A percentile compares a stretch with the other conserved stretches of the same genome.
Conservation (phyloP, 257 asterid genomes). For the Dorcoceras hygrometricum region DNA sequence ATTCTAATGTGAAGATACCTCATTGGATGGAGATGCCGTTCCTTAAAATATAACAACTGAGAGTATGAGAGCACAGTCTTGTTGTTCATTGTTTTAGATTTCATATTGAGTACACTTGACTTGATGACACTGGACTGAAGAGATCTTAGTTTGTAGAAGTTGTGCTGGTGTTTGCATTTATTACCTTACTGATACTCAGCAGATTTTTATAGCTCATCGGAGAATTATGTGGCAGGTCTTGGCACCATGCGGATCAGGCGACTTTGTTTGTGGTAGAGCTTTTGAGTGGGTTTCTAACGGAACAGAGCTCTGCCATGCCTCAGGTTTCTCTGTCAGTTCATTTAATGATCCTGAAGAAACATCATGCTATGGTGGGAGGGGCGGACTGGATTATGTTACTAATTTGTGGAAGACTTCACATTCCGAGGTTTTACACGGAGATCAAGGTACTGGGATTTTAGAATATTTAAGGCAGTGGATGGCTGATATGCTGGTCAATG, state of each 20-base stretch:
- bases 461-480: slow-evolving; percentile 67
- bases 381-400: slow-evolving; percentile 60
- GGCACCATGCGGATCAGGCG: slow-evolving; percentile 82
- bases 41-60: not conserved
- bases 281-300: slow-evolving; percentile 96
- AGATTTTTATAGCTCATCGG: slow-evolving; percentile 30
- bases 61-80: not conserved
- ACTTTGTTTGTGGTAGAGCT: slow-evolving; percentile 95
- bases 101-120: not conserved
- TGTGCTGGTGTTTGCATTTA: slow-evolving; percentile 9
- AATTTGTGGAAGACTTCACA: slow-evolving; percentile 61
- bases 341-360: slow-evolving; percentile 50
- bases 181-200: slow-evolving; percentile 10
- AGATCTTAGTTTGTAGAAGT: slow-evolving; percentile 1
- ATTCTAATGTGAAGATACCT: not conserved
- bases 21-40: not conserved
- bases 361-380: slow-evolving; percentile 87
- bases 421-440: slow-evolving; percentile 40
- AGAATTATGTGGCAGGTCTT: slow-evolving; percentile 61
- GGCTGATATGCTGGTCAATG: slow-evolving; percentile 51
- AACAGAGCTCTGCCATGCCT: slow-evolving; percentile 86
- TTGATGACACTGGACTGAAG: slow-evolving; percentile 5
- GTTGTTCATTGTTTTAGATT: slow-evolving; percentile 14
- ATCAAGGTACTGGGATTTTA: slow-evolving; percentile 29
- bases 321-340: slow-evolving; percentile 80